Evolutionary conservation across 768 basidiomycete species (phyloP), one percentile per base, ranked within the genome.

Genomic region (Steccherinum ochraceum): DNA sequence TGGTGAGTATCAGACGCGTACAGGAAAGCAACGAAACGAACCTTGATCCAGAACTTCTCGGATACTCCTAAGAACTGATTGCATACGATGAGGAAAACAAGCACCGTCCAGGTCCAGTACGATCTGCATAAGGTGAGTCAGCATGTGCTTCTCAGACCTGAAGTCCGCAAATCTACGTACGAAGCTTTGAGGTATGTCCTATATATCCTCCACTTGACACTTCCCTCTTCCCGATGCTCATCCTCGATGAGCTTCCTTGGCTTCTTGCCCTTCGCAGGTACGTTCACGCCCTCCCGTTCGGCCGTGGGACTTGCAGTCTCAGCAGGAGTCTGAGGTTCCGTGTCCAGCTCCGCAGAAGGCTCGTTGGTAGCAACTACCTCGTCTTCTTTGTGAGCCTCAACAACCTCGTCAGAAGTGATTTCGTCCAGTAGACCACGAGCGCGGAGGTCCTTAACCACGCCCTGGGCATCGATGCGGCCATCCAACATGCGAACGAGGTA

Each of bases 401-500:
- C 77, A 18, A 72, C 72, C 11, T 75, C 70, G 5, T 79, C 78
- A 27, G 77, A 77, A 0, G 75, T 62, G 30, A 92, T 81, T 12
- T 77, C 66, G 19, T 85, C 81, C 11, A 92, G 69, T 1, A 83
- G 62, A 5, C 88, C 86, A 40, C 70, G 74, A 0, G 73, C 72
- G 0, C 78, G 77, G 4, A 92, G 72, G 4, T 88, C 86, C 40
- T 76, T 72, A 7, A 86, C 70, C 0, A 77, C 78, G 5, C 90
- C 90, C 60, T 88, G 80, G 1, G 78, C 76, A 58, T 90, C 88
- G 46, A 91, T 81, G 12, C 88, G 80, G 2, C 89, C 90, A 60
- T 91, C 89, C 1, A 89, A 72, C 77, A 92, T 84, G 23, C 87
- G 80, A 4, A 91, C 75, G 2, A 92, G 67, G 58, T 89, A 89